A percentile compares a stretch with the other conserved stretches of the same genome.
Evolutionary conservation across 2,329 filamentous ascomycete genomes (phyloP).

Genomic region (Claviceps arundinis): DNA sequence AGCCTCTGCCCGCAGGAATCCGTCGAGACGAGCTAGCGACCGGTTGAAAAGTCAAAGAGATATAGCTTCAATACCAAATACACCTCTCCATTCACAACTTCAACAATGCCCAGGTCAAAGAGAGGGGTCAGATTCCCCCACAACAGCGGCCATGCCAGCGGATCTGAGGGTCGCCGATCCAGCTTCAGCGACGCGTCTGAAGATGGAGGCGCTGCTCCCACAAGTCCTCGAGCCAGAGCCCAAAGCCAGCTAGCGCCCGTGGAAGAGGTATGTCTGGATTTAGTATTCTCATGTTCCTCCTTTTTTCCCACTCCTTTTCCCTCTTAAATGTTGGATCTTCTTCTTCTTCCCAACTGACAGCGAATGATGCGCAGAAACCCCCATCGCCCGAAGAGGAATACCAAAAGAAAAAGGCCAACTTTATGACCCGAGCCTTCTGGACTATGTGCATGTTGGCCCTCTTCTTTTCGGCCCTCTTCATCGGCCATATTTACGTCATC

Average conservation of each 20-base stretch:
- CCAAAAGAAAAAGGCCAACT: slow-evolving; percentile 97
- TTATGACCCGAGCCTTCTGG: slow-evolving; percentile 94
- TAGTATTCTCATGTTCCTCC: not conserved
- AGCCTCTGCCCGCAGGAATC: not conserved
- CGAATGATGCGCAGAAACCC: slow-evolving; percentile 23
- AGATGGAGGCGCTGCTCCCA: slow-evolving; percentile 25
- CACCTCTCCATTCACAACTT: not conserved
- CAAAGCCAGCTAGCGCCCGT: slow-evolving; percentile 20
- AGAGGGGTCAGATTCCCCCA: slow-evolving; percentile 43
- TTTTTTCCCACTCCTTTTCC: not conserved
- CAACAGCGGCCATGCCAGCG: slow-evolving; percentile 28
- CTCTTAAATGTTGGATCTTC: too few relatives aligned
- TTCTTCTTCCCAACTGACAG: not conserved
- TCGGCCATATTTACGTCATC: slow-evolving; percentile 95
- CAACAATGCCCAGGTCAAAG: slow-evolving; percentile 24
- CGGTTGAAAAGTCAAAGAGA: not conserved
- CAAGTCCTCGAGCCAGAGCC: slow-evolving; percentile 14
- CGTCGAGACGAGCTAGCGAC: not conserved
- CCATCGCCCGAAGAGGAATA: slow-evolving; percentile 49
- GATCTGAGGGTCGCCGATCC: slow-evolving; percentile 44
- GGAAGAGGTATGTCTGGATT: slow-evolving; percentile 18
- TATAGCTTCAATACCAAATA: not conserved
- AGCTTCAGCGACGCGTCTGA: slow-evolving; percentile 63
- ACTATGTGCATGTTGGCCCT: slow-evolving; percentile 91
- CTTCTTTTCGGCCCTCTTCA: slow-evolving; percentile 88